Percentiles rank a stretch among this genome's conserved stretches.
These are phyloP conservation scores for Coniferiporia weirii DNA, from an alignment of 1,284 basidiomycete genomes.

Conservation along the genomic window DNA sequence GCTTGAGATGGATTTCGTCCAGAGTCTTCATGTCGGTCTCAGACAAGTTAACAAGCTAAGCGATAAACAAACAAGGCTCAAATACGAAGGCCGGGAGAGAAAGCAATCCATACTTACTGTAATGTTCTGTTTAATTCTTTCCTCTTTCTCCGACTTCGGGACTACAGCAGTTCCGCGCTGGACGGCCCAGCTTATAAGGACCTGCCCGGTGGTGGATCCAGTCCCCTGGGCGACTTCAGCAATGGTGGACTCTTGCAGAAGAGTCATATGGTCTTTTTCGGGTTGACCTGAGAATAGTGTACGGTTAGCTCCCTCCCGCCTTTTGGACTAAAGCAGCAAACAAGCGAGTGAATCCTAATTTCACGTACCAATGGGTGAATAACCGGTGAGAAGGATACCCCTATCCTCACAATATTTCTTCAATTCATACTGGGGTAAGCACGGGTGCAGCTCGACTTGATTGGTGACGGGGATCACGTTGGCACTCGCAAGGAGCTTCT, in stretches of 20 bases:
- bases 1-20: conserved; percentile 36
- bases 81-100: background rate
- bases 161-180: conserved; percentile 38
- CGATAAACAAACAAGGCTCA: conserved; percentile 23
- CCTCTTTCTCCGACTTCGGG: conserved; percentile 41
- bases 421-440: conserved; percentile 50
- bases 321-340: background rate
- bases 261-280: background rate
- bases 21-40: conserved; percentile 29
- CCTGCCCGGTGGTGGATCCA: conserved; percentile 42
- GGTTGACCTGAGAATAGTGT: background rate
- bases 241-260: conserved; percentile 28
- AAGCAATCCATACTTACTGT: conserved; percentile 22
- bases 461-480: conserved; percentile 53
- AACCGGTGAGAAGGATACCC: conserved; percentile 62
- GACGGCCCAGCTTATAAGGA: conserved; percentile 48
- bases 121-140: conserved; percentile 38
- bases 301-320: background rate
- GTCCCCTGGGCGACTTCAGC: conserved; percentile 42
- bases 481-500: conserved; percentile 33
- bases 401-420: conserved; percentile 50
- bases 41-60: conserved; percentile 28
- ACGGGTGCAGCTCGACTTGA: conserved; percentile 61
- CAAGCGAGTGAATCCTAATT: background rate
- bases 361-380: conserved; percentile 55